Conservation (phyloP, 805 yeast genomes). For the Metschnikowia similis region DNA sequence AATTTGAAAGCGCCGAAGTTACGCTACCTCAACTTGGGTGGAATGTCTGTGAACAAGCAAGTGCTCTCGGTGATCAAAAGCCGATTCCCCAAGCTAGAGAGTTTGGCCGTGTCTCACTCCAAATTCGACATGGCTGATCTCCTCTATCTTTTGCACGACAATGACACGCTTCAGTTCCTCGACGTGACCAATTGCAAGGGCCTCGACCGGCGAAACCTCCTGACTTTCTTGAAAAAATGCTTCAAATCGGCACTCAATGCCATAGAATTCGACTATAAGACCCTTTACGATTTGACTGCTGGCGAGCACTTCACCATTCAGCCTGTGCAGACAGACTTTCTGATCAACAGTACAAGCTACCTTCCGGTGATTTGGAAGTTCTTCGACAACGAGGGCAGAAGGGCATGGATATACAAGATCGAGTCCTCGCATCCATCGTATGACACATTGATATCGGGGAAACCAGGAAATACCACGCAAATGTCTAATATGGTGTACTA, state of each 20-base stretch:
- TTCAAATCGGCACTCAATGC: conserved; percentile 42
- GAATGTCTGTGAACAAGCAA: conserved; percentile 50
- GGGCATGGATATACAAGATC: conserved; percentile 72
- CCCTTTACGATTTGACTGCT: conserved; percentile 46
- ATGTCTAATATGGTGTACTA: conserved; percentile 48
- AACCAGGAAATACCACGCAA: conserved; percentile 7
- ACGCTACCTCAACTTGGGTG: conserved; percentile 57
- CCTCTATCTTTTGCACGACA: conserved; percentile 28
- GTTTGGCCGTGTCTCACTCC: conserved; percentile 41
- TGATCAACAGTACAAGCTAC: conserved; percentile 18
- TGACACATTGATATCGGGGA: conserved; percentile 19
- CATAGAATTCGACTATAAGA: conserved; percentile 61
- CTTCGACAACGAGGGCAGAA: conserved; percentile 63
- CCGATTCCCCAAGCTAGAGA: conserved; percentile 38
- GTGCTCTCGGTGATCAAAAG: conserved; percentile 36
- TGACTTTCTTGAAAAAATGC: conserved; percentile 25
- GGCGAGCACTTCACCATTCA: conserved; percentile 30
- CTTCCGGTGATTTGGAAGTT: conserved; percentile 45
- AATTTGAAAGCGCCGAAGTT: conserved; percentile 43
- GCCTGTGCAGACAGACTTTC: conserved; percentile 28
- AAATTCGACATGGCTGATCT: conserved; percentile 35
- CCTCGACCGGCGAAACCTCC: conserved; percentile 53
- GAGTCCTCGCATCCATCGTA: conserved; percentile 29
- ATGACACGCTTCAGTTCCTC: conserved; percentile 44
- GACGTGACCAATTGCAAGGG: conserved; percentile 64